Conservation (phyloP, 352 stramenopile genomes). For the Phytophthora sojae region DNA sequence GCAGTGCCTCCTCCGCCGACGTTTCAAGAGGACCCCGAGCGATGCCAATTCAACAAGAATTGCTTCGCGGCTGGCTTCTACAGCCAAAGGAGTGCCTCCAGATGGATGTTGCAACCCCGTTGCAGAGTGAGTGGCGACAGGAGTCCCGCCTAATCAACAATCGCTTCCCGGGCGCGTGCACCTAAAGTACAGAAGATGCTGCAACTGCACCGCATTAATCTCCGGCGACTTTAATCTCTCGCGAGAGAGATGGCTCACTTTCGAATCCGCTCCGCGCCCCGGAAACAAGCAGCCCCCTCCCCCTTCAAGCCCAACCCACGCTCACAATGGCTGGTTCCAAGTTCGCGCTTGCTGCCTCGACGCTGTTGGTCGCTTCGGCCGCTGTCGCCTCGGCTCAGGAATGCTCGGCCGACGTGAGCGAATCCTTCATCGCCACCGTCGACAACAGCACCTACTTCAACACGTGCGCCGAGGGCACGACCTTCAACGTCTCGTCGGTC, state of each 20-base stretch:
- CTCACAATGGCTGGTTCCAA: constrained; percentile 25
- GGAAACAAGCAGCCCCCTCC: background rate
- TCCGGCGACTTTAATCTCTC: background rate
- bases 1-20: too few species aligned
- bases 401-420: constrained; percentile 48
- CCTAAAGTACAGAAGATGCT: background rate
- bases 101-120: constrained; percentile 1
- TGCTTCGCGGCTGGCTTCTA: background rate
- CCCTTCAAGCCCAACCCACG: constrained; percentile 23
- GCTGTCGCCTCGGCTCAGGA: constrained; percentile 28
- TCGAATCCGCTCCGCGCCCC: background rate
- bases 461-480: constrained; percentile 56
- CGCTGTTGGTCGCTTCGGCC: constrained; percentile 33
- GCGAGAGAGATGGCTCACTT: background rate
- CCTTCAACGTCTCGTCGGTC: constrained; percentile 55
- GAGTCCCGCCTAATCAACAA: background rate
- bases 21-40: background rate
- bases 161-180: background rate
- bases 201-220: background rate
- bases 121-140: background rate
- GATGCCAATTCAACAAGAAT: background rate
- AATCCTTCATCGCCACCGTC: constrained; percentile 44
- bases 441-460: constrained; percentile 62
- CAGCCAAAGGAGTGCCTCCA: background rate
- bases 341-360: constrained; percentile 25